Base-by-base conservation (phyloP, 257 asterid species). In the Solanum clarkiae region DNA sequence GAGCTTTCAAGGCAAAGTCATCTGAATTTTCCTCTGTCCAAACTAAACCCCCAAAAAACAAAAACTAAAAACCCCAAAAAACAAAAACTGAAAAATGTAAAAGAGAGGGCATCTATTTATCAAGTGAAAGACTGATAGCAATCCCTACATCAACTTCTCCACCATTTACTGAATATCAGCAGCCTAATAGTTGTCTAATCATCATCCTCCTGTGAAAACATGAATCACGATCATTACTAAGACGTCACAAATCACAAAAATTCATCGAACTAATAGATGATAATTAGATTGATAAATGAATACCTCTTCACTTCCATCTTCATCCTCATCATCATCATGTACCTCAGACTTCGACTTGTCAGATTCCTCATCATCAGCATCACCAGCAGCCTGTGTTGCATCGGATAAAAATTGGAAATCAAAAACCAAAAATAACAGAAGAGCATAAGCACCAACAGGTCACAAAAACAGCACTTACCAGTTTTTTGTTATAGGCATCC, bases 401-500 rank as follows among this genome's bases (percentile, higher is more conserved):
- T 16, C 22, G n/a, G 15, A 49, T 4, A 2, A 55, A 44, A 12
- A 66, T 12, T 3, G 5, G 1, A 81, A 69, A 36, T 17, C 17
- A 17, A 8, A 32, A 68, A 8, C 0, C 18, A 18, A 51, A 66
- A 11, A 54, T 36, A 36, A 36, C 40, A 9, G 12, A 14, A 20
- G 32, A 8, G 26, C 57, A n/a, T 1, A 26, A 1, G 15, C 22
- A 49, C 44, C 7, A 6, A 32, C 4, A 22, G 4, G 22, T 24
- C 15, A 24, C 42, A 24, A 13, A 3, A 7, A 26, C 9, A 22
- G 3, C 10, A 18, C 10, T 70, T 88, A 95, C 98, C 44, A 87
- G 6, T 88, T 57, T 91, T 42, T 90, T 94, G 84, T 95, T 94
- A 94, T 95, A 95, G 13, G 97, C 98, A 49, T 87, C 88, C n/a